Evolutionary conservation across 2,329 filamentous ascomycete species (phyloP).

Genomic region (Westerdykella aurantiaca): DNA sequence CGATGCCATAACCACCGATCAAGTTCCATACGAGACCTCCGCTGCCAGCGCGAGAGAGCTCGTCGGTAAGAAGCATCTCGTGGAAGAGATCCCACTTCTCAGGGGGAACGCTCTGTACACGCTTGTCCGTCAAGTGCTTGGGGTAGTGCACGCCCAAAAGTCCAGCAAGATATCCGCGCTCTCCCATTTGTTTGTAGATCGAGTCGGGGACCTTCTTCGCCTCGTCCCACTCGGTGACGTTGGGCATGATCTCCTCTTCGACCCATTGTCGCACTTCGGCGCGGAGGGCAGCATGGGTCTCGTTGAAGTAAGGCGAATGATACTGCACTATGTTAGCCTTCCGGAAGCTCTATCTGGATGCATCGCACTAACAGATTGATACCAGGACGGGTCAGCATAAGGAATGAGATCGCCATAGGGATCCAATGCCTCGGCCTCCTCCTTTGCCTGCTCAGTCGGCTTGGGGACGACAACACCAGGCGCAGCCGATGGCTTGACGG

Average conservation of each 20-base stretch:
- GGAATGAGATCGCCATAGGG: constrained; percentile 81
- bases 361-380: constrained; percentile 69
- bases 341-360: not conserved
- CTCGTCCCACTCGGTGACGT: constrained; percentile 96
- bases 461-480: constrained; percentile 46
- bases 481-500: constrained; percentile 55
- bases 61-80: constrained; percentile 91
- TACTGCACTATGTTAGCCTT: constrained; percentile 52
- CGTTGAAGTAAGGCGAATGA: constrained; percentile 94
- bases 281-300: constrained; percentile 84
- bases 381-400: constrained; percentile 90
- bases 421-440: constrained; percentile 69
- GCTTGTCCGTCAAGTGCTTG: constrained; percentile 63
- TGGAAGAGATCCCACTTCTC: constrained; percentile 99
- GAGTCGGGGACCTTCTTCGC: constrained; percentile 79
- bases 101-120: constrained; percentile 69
- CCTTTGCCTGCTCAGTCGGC: constrained; percentile 37
- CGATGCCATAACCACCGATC: constrained; percentile 94
- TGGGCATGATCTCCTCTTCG: constrained; percentile 79
- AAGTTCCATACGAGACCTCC: constrained; percentile 97
- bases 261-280: constrained; percentile 91
- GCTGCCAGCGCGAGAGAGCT: constrained; percentile 80
- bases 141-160: constrained; percentile 81
- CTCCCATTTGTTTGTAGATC: constrained; percentile 94
- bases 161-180: constrained; percentile 87